Conservation (phyloP, 1,139 yeast species). For the Blastobotrys buckinghamii region DNA sequence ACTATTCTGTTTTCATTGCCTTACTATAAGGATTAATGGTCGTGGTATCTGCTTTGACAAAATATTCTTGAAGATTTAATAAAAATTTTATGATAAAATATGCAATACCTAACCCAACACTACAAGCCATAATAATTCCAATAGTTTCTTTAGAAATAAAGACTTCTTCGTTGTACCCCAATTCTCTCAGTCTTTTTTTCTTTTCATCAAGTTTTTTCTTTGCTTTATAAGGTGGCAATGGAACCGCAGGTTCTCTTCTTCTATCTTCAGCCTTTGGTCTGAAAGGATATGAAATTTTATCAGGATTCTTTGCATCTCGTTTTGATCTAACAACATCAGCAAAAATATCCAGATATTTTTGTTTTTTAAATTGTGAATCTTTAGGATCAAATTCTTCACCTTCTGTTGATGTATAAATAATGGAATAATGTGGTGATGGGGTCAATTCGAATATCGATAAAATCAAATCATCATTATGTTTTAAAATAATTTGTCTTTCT, state of each 20-base stretch:
- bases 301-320: constrained; percentile 22
- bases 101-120: constrained; percentile 7
- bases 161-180: neutral
- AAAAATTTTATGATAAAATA: neutral
- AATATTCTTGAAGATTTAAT: neutral
- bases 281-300: constrained; percentile 15
- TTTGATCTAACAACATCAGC: constrained; percentile 26
- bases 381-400: constrained; percentile 21
- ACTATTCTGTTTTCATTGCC: neutral
- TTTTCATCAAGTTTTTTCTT: constrained; percentile 4
- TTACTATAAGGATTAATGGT: too few relatives aligned
- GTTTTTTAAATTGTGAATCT: constrained; percentile 13
- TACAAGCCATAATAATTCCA: constrained; percentile 2
- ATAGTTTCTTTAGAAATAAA: constrained; percentile 8
- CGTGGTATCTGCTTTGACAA: neutral
- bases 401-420: constrained; percentile 25
- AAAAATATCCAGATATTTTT: constrained; percentile 22
- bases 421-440: constrained; percentile 29
- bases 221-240: constrained; percentile 20
- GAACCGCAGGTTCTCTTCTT: constrained; percentile 13
- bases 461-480: constrained; percentile 46
- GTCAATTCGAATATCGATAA: constrained; percentile 23
- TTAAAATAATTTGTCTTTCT: constrained; percentile 32
- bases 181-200: neutral
- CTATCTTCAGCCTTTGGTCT: constrained; percentile 14